Conservation (phyloP, 1,139 yeast genomes). For the Taphrina communis region DNA sequence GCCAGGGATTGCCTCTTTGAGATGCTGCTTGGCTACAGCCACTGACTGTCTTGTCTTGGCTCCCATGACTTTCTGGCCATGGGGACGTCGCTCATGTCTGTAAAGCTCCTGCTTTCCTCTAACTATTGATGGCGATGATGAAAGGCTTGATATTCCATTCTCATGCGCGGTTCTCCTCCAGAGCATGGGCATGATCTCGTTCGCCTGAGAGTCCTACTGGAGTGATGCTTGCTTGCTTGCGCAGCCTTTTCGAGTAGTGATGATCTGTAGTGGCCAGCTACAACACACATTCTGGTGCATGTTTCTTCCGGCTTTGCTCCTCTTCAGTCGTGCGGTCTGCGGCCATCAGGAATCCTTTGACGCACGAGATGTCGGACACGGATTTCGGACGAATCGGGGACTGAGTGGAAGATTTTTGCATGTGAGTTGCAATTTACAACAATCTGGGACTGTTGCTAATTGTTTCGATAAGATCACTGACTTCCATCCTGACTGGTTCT, state of each 20-base stretch:
- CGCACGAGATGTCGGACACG: conserved; percentile 4
- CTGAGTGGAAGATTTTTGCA: conserved; percentile 35
- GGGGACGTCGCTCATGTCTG: too few relatives aligned
- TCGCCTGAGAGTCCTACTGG: too few relatives aligned
- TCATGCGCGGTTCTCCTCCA: too few relatives aligned
- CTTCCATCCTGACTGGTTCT: conserved; percentile 81
- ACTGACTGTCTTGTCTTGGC: too few relatives aligned
- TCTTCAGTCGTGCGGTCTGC: neutral
- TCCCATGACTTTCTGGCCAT: too few relatives aligned
- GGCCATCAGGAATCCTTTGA: conserved; percentile 1
- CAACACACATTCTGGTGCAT: neutral
- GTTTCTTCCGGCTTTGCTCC: neutral
- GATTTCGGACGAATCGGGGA: neutral
- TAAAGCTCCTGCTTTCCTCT: too few relatives aligned
- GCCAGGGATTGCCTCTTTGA: neutral
- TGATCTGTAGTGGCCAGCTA: too few relatives aligned
- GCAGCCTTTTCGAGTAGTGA: too few relatives aligned
- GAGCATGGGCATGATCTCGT: too few relatives aligned
- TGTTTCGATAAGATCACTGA: conserved; percentile 79
- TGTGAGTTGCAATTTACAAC: neutral
- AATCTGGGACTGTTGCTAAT: neutral
- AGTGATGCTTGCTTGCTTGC: too few relatives aligned
- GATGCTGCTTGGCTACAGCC: neutral
- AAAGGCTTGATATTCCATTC: too few relatives aligned
- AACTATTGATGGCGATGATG: too few relatives aligned